These are phyloP conservation scores for Ustilago curta DNA, from an alignment of 1,284 basidiomycete genomes.

Conservation along the genomic window DNA sequence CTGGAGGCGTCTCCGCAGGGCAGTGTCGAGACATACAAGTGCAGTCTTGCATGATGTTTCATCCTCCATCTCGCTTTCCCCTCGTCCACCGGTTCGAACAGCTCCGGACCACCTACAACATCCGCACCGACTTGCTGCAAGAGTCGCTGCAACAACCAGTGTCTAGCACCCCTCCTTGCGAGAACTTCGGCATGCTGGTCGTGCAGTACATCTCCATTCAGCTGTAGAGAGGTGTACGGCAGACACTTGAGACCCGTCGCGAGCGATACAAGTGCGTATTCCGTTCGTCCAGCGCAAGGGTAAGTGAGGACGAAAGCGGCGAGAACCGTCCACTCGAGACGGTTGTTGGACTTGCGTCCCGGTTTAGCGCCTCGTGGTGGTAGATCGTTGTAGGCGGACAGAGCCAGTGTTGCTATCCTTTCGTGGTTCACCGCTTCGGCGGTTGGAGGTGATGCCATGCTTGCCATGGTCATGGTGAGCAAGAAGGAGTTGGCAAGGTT, in stretches of 20 bases:
- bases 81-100: conserved; percentile 14
- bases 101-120: neutral
- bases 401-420: conserved; percentile 25
- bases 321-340: conserved; percentile 56
- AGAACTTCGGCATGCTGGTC: conserved; percentile 92
- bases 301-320: conserved; percentile 43
- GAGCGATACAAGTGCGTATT: conserved; percentile 73
- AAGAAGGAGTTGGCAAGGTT: neutral
- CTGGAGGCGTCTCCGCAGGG: conserved; percentile 74
- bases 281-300: conserved; percentile 1
- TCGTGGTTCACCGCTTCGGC: conserved; percentile 21
- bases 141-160: conserved; percentile 84
- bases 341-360: conserved; percentile 30
- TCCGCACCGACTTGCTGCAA: conserved; percentile 53
- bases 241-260: conserved; percentile 90
- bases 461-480: neutral
- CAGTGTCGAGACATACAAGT: conserved; percentile 87
- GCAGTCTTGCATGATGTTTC: conserved; percentile 73
- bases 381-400: conserved; percentile 25
- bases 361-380: conserved; percentile 53
- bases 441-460: neutral
- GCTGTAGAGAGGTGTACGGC: conserved; percentile 76
- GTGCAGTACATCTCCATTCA: conserved; percentile 83
- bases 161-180: conserved; percentile 80
- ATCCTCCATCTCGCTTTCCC: conserved; percentile 72